Evolutionary conservation across 208 protist species (phyloP), one percentile per base, ranked within the genome.

Genomic region (Leishmania guyanensis): DNA sequence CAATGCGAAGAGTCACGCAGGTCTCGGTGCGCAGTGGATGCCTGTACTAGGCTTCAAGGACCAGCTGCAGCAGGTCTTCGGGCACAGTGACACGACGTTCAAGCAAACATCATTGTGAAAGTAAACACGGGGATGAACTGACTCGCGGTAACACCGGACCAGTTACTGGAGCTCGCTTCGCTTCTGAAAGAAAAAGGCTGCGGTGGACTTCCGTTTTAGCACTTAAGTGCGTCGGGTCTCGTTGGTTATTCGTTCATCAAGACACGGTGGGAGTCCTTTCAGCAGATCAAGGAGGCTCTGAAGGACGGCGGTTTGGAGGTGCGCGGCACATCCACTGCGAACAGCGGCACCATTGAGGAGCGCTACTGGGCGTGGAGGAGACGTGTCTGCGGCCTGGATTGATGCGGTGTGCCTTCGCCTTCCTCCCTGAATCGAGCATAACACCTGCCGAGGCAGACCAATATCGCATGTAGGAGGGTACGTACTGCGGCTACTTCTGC

Each of bases 41-140:
- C 90, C 90, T 3, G 87, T 91, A 56, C 72, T 93, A 12, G 88
- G 88, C 12, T 87, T 86, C 9, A 60, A 74, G 36, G 79, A 68
- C 62, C 84, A 90, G 50, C 84, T 91, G 39, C 71, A 90, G 36
- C n/a, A 86, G 33, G 90, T 93, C 62, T 88, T 77, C 81, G 51
- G 54, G 72, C 76, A 86, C 48, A 84, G 82, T 60, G 16, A 64
- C 46, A 85, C 83, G 43, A 85, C 74, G 39, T 90, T 91, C 69
- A 84, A 84, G 62, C 58, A 85, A 77, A 88, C 86, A 0, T 86
- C 88, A 33, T 78, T 93, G 75, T 91, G 48, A 93, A 91, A 75
- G 54, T 91, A 5, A 91, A 90, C 82, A 91, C 88, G 29, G 83
- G 90, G 29, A 93, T 93, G 86, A 86, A 90, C 64, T 85, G 88